phyloP scores from a whole-genome alignment of 2,329 filamentous ascomycete species.

The Aspergillus brasiliensis region DNA sequence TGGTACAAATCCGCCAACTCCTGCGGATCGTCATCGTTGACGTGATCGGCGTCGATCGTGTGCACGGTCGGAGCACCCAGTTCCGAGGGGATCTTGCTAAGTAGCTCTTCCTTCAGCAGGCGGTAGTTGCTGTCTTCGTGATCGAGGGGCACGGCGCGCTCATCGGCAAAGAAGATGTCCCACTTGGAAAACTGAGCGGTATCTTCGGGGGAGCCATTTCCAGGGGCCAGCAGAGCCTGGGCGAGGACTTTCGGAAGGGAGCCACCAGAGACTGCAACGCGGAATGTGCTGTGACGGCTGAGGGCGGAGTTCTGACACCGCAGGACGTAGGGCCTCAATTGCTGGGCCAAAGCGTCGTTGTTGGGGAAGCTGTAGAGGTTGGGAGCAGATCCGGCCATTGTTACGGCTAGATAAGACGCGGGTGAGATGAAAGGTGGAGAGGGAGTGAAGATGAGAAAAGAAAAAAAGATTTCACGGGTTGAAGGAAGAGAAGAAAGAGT shows the following conservation, averaged over 20 bases:
- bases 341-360: conserved; percentile 69
- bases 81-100: conserved; percentile 79
- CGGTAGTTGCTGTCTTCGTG: conserved; percentile 93
- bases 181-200: conserved; percentile 78
- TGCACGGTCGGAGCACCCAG: conserved; percentile 71
- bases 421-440: not conserved
- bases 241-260: conserved; percentile 88
- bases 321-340: conserved; percentile 80
- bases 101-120: conserved; percentile 80
- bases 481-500: not conserved
- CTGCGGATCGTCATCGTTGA: conserved; percentile 79
- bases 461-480: not conserved
- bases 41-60: conserved; percentile 69
- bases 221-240: conserved; percentile 70
- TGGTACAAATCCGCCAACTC: conserved; percentile 95
- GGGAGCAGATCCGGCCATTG: conserved; percentile 47
- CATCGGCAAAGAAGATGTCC: conserved; percentile 98
- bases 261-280: conserved; percentile 89
- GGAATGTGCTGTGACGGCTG: conserved; percentile 79
- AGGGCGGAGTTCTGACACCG: conserved; percentile 79
- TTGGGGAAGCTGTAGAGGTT: conserved; percentile 79
- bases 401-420: conserved; percentile 12
- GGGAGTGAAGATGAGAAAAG: not conserved
- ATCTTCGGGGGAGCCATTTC: conserved; percentile 58
- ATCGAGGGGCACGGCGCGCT: conserved; percentile 89